Conservation (phyloP, 345 rosid genomes). For the Eucalyptus pauciflora region DNA sequence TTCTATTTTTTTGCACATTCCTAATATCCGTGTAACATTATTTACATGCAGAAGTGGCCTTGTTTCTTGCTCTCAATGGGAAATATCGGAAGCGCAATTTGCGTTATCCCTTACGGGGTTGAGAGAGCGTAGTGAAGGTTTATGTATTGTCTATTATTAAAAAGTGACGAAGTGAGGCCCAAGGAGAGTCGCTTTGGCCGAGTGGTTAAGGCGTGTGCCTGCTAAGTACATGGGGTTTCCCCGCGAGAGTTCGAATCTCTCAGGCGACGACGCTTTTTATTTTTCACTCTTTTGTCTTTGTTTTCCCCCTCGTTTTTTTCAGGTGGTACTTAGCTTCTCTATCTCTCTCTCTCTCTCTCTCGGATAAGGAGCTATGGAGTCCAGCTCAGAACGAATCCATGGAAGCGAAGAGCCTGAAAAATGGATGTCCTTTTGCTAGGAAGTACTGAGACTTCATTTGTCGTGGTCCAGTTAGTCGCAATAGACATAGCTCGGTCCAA, state of each 20-base stretch:
- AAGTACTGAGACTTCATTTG: background rate
- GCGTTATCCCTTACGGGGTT: background rate
- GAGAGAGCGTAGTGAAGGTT: background rate
- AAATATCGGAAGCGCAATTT: background rate
- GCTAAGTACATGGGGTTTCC: slow-evolving; percentile 79
- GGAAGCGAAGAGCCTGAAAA: background rate
- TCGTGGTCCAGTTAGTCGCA: background rate
- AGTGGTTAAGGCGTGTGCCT: slow-evolving; percentile 94
- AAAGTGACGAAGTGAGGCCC: too few relatives aligned
- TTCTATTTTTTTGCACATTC: too few relatives aligned
- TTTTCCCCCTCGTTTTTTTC: accelerated
- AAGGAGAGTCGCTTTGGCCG: slow-evolving; percentile 57
- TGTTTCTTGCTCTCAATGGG: background rate
- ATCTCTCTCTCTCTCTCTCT: background rate
- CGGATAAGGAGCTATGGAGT: background rate
- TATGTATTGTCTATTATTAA: too few relatives aligned
- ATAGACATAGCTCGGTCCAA: background rate
- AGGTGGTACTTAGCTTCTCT: background rate
- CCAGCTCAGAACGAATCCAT: too few relatives aligned
- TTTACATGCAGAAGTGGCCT: background rate
- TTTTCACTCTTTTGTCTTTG: background rate
- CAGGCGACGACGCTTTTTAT: slow-evolving; percentile 30
- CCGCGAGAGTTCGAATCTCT: slow-evolving; percentile 76
- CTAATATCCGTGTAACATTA: background rate
- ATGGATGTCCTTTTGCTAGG: background rate